Evolutionary conservation across 2,329 filamentous ascomycete genomes (phyloP).

Genomic region (Alternaria gaisen): DNA sequence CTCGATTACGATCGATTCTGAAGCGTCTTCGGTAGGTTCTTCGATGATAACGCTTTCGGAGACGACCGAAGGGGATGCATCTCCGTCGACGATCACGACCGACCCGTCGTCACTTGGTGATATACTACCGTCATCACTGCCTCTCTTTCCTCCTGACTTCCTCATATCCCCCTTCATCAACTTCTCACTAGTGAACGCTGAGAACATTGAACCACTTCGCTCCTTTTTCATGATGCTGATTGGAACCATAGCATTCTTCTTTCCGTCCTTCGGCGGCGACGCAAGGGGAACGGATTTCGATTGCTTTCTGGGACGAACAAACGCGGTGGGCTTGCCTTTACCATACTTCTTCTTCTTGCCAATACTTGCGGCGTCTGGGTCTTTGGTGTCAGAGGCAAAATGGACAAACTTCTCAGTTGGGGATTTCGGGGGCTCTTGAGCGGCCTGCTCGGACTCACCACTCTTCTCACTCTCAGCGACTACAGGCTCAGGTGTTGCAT

Average conservation of each 20-base stretch:
- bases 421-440: conserved; percentile 45
- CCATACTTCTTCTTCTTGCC: conserved; percentile 41
- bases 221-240: conserved; percentile 33
- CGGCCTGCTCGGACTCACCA: conserved; percentile 50
- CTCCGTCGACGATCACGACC: neutral
- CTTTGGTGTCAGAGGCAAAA: conserved; percentile 52
- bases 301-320: conserved; percentile 44
- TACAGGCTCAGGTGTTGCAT: conserved; percentile 9
- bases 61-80: conserved; percentile 18
- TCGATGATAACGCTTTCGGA: conserved; percentile 24
- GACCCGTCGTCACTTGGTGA: conserved; percentile 12
- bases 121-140: conserved; percentile 26
- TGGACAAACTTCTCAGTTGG: conserved; percentile 46
- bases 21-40: conserved; percentile 10
- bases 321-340: conserved; percentile 44
- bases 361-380: conserved; percentile 39
- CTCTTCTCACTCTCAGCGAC: conserved; percentile 40
- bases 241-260: conserved; percentile 32
- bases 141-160: conserved; percentile 36
- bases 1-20: conserved; percentile 8
- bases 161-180: conserved; percentile 40
- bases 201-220: conserved; percentile 28
- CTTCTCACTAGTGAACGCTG: conserved; percentile 29
- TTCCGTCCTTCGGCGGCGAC: conserved; percentile 42
- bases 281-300: conserved; percentile 26